Percentiles rank a stretch among this genome's conserved stretches.
Evolutionary conservation across 805 yeast genomes (phyloP).

Genomic region (Saccharomycopsis javanensis): DNA sequence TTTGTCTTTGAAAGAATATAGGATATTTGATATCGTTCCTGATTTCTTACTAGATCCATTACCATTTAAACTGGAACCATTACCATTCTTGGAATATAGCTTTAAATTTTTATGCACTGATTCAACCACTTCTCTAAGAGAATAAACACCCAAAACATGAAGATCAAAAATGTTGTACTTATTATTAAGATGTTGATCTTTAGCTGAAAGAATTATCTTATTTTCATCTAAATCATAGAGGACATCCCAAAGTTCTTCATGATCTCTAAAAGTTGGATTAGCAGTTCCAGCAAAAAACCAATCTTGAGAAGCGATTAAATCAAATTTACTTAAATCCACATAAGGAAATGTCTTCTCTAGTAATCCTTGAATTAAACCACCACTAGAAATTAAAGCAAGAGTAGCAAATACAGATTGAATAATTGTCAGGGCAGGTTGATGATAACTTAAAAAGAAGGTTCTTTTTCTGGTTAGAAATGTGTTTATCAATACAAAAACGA

Average conservation of each 20-base stretch:
- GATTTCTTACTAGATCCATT: background rate
- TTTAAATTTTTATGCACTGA: background rate
- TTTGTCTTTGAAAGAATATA: background rate
- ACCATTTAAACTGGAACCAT: background rate
- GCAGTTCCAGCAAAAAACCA: conserved; percentile 52
- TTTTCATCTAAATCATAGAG: conserved; percentile 43
- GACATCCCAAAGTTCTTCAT: conserved; percentile 47
- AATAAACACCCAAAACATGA: background rate
- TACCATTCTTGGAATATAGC: background rate
- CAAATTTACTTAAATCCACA: conserved; percentile 45
- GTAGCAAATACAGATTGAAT: conserved; percentile 41
- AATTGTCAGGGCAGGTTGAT: conserved; percentile 40
- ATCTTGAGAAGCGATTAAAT: conserved; percentile 37
- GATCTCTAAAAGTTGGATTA: conserved; percentile 47
- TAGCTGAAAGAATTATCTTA: conserved; percentile 21
- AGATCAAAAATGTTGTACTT: background rate
- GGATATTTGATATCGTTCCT: background rate
- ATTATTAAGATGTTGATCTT: background rate
- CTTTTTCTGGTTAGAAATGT: conserved; percentile 45
- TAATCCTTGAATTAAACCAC: conserved; percentile 37
- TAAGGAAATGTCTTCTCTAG: conserved; percentile 44
- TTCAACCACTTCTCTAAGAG: conserved; percentile 1
- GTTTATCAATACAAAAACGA: conserved; percentile 40
- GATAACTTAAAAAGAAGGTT: conserved; percentile 40
- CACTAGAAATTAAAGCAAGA: conserved; percentile 43